These are phyloP conservation scores for Thymus mandschuricus DNA, from an alignment of 257 asterid genomes.

Conservation along the genomic window DNA sequence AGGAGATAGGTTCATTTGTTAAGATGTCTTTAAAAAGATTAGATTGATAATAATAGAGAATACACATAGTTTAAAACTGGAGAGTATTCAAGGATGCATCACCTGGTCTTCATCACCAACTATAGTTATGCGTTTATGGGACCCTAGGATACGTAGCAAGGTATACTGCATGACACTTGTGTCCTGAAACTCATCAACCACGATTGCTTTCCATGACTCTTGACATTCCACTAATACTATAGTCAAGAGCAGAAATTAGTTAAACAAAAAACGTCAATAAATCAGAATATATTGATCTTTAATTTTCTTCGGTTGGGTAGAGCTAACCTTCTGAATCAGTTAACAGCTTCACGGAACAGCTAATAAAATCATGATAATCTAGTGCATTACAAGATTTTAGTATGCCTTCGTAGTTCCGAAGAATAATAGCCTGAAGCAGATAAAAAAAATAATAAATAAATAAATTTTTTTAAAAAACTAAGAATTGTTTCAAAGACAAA, in stretches of 20 bases:
- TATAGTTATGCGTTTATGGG: conserved; percentile 78
- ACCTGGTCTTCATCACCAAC: conserved; percentile 99
- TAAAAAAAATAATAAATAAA: conserved; percentile 25
- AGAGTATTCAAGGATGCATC: conserved; percentile 28
- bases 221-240: conserved; percentile 72
- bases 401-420: conserved; percentile 67
- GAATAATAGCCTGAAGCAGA: conserved; percentile 77
- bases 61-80: conserved; percentile 24
- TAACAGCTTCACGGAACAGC: conserved; percentile 77
- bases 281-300: conserved; percentile 19
- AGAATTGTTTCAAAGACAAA: conserved; percentile 27
- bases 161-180: conserved; percentile 92
- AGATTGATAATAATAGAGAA: conserved; percentile 28
- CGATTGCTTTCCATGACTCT: conserved; percentile 84
- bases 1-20: conserved; percentile 26
- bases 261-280: conserved; percentile 35
- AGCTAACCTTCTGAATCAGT: conserved; percentile 86
- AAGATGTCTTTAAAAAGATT: conserved; percentile 4
- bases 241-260: conserved; percentile 34
- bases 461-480: conserved; percentile 28
- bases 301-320: conserved; percentile 25
- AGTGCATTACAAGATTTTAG: conserved; percentile 90
- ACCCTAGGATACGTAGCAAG: conserved; percentile 72
- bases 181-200: conserved; percentile 97
- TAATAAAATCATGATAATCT: conserved; percentile 94